phyloP scores from a whole-genome alignment of 805 yeast species.

The Lachancea sp. region DNA sequence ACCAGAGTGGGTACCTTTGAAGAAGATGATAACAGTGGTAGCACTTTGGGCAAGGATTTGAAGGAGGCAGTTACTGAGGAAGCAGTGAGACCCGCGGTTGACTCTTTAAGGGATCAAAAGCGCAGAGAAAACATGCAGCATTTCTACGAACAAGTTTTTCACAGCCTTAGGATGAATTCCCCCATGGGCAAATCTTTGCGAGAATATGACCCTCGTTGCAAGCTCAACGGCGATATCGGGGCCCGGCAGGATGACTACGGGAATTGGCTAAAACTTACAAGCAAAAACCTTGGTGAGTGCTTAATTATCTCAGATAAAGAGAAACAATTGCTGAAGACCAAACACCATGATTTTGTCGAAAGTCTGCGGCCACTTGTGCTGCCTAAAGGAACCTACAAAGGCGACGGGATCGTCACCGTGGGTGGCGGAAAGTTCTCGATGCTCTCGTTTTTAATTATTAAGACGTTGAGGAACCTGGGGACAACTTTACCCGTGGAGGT shows the following conservation, averaged over 20 bases:
- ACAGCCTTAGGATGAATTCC: constrained; percentile 5
- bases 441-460: constrained; percentile 49
- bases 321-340: constrained; percentile 9
- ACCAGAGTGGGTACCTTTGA: not conserved
- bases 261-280: constrained; percentile 11
- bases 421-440: constrained; percentile 74
- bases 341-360: constrained; percentile 16
- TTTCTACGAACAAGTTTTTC: constrained; percentile 23
- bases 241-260: constrained; percentile 10
- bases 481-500: constrained; percentile 75
- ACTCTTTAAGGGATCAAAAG: not conserved
- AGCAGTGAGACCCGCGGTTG: not conserved
- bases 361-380: constrained; percentile 7
- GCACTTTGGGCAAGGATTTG: not conserved
- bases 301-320: constrained; percentile 9
- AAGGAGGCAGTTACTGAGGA: not conserved
- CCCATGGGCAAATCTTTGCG: constrained; percentile 7
- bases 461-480: constrained; percentile 54
- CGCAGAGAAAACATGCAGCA: constrained; percentile 12
- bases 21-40: not conserved
- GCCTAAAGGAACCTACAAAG: constrained; percentile 19
- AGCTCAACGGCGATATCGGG: constrained; percentile 13
- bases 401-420: constrained; percentile 60
- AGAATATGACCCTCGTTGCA: constrained; percentile 8
- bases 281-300: constrained; percentile 10